Percentiles rank a stretch among this genome's conserved stretches.
phyloP scores from a whole-genome alignment of 78 protist genomes.

The Cyanophora paradoxa region DNA sequence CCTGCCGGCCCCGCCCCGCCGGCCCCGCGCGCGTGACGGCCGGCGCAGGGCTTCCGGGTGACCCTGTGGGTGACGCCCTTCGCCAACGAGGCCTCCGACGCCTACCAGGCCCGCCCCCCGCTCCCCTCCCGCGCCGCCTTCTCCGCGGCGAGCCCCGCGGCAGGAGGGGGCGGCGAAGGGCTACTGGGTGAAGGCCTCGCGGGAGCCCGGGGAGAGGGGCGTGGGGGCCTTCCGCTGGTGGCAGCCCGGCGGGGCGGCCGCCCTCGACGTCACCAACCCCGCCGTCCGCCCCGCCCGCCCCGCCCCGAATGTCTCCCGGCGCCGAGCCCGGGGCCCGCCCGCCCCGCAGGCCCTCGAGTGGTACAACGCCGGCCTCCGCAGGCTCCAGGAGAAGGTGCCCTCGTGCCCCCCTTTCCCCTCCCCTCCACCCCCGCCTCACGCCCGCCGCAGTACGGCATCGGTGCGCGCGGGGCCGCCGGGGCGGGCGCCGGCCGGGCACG shows the following conservation, averaged over 20 bases:
- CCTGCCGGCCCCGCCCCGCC: too few species aligned
- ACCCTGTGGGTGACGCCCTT: slow-evolving; percentile 2
- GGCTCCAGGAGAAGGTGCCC: neutral
- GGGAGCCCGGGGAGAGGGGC: neutral
- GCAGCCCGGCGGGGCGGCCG: neutral
- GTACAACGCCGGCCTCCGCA: too few species aligned
- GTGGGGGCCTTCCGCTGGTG: neutral
- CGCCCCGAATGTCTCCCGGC: neutral
- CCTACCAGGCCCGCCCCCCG: too few species aligned
- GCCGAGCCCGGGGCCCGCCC: neutral
- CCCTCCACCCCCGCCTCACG: neutral
- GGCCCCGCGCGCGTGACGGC: too few species aligned
- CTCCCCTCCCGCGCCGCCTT: too few species aligned
- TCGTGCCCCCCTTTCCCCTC: neutral
- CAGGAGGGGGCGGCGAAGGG: neutral
- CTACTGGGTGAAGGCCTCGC: neutral
- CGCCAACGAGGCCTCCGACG: neutral
- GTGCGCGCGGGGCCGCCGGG: neutral
- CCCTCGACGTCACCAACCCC: neutral
- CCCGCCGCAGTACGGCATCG: too few species aligned
- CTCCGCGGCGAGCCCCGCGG: too few species aligned
- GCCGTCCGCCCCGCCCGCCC: neutral
- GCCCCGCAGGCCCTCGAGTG: neutral
- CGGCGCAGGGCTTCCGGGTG: neutral
- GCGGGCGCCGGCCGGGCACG: neutral